phyloP scores from a whole-genome alignment of 2,329 filamentous ascomycete species.

The Trichothecium sympodiale region DNA sequence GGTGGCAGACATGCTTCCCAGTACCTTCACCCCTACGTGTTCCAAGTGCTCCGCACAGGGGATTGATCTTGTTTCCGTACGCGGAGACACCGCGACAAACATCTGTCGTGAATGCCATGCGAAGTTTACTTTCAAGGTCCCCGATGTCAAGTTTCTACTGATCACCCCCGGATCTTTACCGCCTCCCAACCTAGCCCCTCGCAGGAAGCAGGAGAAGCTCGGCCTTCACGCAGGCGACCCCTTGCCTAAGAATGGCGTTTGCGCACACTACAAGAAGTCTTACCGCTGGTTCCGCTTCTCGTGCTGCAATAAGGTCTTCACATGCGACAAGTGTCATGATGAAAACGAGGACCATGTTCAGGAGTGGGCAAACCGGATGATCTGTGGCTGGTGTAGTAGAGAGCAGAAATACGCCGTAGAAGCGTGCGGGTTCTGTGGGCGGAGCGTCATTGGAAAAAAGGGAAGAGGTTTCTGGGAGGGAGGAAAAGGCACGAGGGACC shows the following conservation, averaged over 20 bases:
- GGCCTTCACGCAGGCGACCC: conserved; percentile 46
- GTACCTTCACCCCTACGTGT: conserved; percentile 71
- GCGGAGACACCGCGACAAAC: conserved; percentile 62
- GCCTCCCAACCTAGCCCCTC: conserved; percentile 27
- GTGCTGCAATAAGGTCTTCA: conserved; percentile 46
- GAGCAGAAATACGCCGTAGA: conserved; percentile 73
- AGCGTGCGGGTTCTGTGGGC: conserved; percentile 63
- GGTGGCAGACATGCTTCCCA: conserved; percentile 66
- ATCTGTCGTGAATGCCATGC: conserved; percentile 71
- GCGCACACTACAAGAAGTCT: conserved; percentile 45
- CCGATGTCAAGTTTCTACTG: conserved; percentile 66
- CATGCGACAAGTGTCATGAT: conserved; percentile 70
- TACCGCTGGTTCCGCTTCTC: conserved; percentile 57
- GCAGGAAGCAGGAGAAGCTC: conserved; percentile 39
- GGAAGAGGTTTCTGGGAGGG: conserved; percentile 76
- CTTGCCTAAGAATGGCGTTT: conserved; percentile 41
- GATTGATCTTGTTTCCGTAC: conserved; percentile 59
- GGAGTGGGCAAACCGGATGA: conserved; percentile 77
- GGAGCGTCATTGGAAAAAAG: conserved; percentile 55
- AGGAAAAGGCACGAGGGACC: conserved; percentile 69
- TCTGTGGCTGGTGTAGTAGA: conserved; percentile 68
- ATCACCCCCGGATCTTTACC: conserved; percentile 45
- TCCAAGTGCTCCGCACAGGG: conserved; percentile 61
- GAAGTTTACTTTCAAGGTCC: conserved; percentile 70
- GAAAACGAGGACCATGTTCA: conserved; percentile 57